phyloP scores from a whole-genome alignment of 2,329 filamentous ascomycete species.

The Periconia digitata region DNA sequence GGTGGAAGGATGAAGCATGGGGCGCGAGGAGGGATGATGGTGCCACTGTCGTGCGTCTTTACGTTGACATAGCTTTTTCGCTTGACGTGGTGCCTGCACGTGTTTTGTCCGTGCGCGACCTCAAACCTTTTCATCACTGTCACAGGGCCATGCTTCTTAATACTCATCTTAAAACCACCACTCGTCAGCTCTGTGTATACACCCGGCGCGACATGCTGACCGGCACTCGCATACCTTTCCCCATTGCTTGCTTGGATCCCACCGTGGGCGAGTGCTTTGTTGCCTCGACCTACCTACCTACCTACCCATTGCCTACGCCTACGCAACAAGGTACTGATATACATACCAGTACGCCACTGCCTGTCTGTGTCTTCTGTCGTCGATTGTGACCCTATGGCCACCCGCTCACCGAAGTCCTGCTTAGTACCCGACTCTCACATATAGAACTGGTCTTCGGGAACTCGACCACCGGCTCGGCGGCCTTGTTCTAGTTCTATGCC shows the following conservation, averaged over 20 bases:
- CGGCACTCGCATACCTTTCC: neutral
- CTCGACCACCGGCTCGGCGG: neutral
- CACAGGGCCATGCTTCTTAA: conserved; percentile 1
- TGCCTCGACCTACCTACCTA: conserved; percentile 1
- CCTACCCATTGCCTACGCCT: neutral
- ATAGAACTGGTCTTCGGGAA: conserved; percentile 10
- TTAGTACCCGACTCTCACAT: conserved; percentile 13
- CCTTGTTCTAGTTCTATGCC: neutral
- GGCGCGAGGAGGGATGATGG: conserved; percentile 27
- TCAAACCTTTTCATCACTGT: conserved; percentile 2
- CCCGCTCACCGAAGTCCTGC: conserved; percentile 9
- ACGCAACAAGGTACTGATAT: conserved; percentile 4
- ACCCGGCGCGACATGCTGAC: neutral
- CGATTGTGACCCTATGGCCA: neutral
- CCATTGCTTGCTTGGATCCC: no score
- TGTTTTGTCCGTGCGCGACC: conserved; percentile 9
- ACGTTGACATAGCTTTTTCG: conserved; percentile 25
- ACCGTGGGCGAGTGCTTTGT: conserved; percentile 3
- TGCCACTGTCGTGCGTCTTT: conserved; percentile 24
- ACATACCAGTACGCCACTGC: no score
- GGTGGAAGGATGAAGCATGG: neutral
- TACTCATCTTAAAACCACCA: neutral
- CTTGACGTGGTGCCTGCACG: conserved; percentile 16
- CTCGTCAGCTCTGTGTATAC: neutral
- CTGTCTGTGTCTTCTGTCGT: neutral